Evolutionary conservation across 2,329 filamentous ascomycete species (phyloP).

Genomic region (Pseudonectria foliicola): DNA sequence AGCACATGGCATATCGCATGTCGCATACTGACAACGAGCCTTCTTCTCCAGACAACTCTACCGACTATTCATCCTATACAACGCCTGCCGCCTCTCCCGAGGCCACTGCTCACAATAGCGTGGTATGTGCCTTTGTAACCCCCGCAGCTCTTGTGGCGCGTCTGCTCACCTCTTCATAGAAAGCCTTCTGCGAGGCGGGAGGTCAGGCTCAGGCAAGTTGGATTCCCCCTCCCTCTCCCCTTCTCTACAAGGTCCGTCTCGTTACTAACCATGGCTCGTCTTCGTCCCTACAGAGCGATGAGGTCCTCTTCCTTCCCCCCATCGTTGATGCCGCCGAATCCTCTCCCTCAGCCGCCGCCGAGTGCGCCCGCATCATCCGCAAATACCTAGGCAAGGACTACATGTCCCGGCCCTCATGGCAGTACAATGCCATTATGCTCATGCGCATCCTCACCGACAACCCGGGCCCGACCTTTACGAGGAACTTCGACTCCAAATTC

Average conservation of each 20-base stretch:
- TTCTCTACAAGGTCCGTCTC: background rate
- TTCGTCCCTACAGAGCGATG: constrained; percentile 57
- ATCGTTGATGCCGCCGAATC: constrained; percentile 96
- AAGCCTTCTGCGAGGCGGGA: constrained; percentile 73
- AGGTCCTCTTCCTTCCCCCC: constrained; percentile 83
- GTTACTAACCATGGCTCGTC: background rate
- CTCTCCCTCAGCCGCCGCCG: constrained; percentile 74
- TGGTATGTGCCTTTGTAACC: constrained; percentile 44
- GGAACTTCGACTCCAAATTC: constrained; percentile 82
- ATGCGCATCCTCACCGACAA: constrained; percentile 88
- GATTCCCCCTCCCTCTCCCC: constrained; percentile 15
- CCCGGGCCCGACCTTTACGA: constrained; percentile 83
- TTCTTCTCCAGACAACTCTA: constrained; percentile 10
- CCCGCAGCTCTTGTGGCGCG: constrained; percentile 2
- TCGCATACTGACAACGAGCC: background rate
- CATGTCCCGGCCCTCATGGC: constrained; percentile 57
- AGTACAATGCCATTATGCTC: constrained; percentile 97
- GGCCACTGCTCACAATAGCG: constrained; percentile 55
- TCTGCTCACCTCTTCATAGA: constrained; percentile 41
- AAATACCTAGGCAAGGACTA: constrained; percentile 74
- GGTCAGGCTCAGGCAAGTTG: constrained; percentile 47
- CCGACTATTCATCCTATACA: constrained; percentile 15
- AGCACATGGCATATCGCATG: no score
- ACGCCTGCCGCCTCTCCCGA: constrained; percentile 55
- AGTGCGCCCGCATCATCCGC: constrained; percentile 73